phyloP scores from a whole-genome alignment of 2,329 filamentous ascomycete species.

The Diaporthe helianthi region DNA sequence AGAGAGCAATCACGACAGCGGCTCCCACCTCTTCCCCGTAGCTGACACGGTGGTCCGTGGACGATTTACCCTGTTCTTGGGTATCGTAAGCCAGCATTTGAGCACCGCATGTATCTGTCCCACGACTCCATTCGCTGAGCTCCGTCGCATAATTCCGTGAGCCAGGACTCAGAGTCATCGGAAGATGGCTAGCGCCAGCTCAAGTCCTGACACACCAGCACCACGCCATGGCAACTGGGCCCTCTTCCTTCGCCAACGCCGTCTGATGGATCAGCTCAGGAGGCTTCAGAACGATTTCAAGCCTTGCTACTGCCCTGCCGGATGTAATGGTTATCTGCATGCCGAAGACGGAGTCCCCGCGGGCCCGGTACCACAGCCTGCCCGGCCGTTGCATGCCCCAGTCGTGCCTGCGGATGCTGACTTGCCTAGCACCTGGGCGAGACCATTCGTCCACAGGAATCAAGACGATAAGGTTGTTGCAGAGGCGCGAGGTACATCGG shows the following conservation, averaged over 20 bases:
- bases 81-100: too few relatives aligned
- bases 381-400: neutral
- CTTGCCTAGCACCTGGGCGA: neutral
- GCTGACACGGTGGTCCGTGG: too few relatives aligned
- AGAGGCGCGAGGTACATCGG: neutral
- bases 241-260: neutral
- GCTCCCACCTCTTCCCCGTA: too few relatives aligned
- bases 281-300: neutral
- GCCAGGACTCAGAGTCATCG: neutral
- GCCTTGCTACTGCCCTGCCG: neutral
- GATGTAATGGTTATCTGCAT: neutral
- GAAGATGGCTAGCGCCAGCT: neutral
- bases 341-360: too few relatives aligned
- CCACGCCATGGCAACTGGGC: neutral
- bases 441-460: neutral
- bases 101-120: too few relatives aligned
- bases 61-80: too few relatives aligned
- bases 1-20: too few relatives aligned
- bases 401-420: neutral
- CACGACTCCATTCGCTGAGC: too few relatives aligned
- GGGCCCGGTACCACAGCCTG: neutral
- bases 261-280: neutral
- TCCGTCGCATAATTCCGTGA: too few relatives aligned
- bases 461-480: neutral
- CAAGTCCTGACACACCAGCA: neutral